Evolutionary conservation across 257 asterid species (phyloP).

Genomic region (Penstemon eatonii): DNA sequence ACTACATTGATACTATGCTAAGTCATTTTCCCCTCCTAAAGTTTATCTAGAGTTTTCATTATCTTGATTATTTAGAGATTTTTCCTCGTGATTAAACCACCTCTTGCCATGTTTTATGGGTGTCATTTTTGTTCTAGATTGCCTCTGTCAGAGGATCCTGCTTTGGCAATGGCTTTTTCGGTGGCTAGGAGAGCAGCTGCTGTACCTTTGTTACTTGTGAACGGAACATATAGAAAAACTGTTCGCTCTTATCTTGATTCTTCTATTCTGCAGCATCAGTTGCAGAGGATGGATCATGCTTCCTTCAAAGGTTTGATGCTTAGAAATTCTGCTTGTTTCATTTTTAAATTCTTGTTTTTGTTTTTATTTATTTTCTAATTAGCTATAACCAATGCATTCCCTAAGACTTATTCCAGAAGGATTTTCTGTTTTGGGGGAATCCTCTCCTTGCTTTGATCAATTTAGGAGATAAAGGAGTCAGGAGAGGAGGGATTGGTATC

Average conservation of each 20-base stretch:
- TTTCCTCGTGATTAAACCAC: slow-evolving; percentile 12
- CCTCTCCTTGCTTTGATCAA: slow-evolving; percentile 20
- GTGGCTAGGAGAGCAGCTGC: slow-evolving; percentile 96
- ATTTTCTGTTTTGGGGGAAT: slow-evolving; percentile 5
- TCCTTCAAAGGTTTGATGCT: slow-evolving; percentile 75
- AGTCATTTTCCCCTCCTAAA: background rate
- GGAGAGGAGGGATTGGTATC: background rate
- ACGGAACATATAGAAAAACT: slow-evolving; percentile 94
- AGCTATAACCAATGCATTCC: slow-evolving; percentile 1
- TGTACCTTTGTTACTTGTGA: slow-evolving; percentile 86
- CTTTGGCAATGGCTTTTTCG: slow-evolving; percentile 96
- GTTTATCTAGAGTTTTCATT: background rate
- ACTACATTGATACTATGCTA: background rate
- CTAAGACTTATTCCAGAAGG: background rate
- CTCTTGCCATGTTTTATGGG: slow-evolving; percentile 26
- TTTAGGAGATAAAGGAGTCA: slow-evolving; percentile 12
- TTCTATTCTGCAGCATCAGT: slow-evolving; percentile 93
- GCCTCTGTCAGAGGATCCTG: slow-evolving; percentile 88
- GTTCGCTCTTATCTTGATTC: slow-evolving; percentile 92
- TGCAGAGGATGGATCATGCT: slow-evolving; percentile 80
- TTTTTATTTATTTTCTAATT: background rate
- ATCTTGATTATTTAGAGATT: slow-evolving; percentile 18
- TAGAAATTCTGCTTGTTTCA: slow-evolving; percentile 14
- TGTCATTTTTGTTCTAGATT: slow-evolving; percentile 51
- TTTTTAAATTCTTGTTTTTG: background rate